Evolutionary conservation across 208 protist genomes (phyloP), one percentile per base, ranked within the genome.

Genomic region (Angomonas deanei): DNA sequence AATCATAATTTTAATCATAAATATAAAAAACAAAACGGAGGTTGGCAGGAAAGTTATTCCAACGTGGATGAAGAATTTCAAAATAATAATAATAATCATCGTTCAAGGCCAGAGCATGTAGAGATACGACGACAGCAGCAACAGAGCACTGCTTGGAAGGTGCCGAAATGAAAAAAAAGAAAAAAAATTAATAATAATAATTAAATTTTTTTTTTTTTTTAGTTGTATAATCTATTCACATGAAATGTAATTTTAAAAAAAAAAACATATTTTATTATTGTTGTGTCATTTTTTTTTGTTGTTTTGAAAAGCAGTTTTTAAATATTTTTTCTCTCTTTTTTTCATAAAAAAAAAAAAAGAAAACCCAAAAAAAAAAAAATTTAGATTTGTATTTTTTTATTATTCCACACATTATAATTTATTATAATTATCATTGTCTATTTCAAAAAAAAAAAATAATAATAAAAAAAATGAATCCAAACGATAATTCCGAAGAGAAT

Each of bases 181-280:
- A 48, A 27, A 13, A 17, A 23, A 4, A n/a, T 48, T 19, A n/a
- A 1, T 50, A 27, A 21, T 50, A 1, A 42, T 42, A 42, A 42
- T 42, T 55, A 38, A 55, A 55, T 24, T 10, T 54, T 65, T 56
- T 15, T 65, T 11, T 32, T 54, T 36, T 11, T 34, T 46, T 55
- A 6, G 10, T 33, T 38, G 11, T 11, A 52, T 23, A 59, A 27
- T 53, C 4, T 34, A 48, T 26, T 19, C 28, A 46, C 36, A 28
- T n/a, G n/a, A 48, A 19, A 3, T 31, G 5, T 24, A 31, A 36
- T n/a, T n/a, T n/a, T n/a, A n/a, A n/a, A n/a, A n/a, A n/a, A n/a
- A n/a, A n/a, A n/a, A n/a, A n/a, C n/a, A n/a, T n/a, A n/a, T n/a
- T n/a, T n/a, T n/a, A n/a, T n/a, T n/a, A n/a, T n/a, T n/a, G n/a